These are phyloP conservation scores for Phytophthora agathidicida DNA, from an alignment of 352 stramenopile species.

Conservation along the genomic window DNA sequence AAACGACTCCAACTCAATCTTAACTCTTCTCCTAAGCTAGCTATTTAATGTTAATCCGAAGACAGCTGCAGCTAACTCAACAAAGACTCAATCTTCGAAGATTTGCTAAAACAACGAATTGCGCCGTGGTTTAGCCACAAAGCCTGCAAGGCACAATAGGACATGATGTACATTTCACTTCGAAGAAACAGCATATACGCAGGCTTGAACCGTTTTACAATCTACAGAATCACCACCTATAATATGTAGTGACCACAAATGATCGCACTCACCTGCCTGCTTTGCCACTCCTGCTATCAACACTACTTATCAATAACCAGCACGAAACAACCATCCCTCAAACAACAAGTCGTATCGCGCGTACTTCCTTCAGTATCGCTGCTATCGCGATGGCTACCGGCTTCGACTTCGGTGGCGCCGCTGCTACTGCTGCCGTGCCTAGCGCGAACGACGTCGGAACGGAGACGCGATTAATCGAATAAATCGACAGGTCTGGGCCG, in stretches of 20 bases:
- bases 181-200: no score
- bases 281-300: background rate
- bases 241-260: constrained; percentile 1
- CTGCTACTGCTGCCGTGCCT: background rate
- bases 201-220: background rate
- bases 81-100: no score
- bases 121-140: no score
- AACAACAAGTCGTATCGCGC: constrained; percentile 2
- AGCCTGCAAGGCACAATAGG: no score
- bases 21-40: no score
- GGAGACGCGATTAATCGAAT: constrained; percentile 7
- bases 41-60: no score
- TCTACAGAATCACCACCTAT: background rate
- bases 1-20: no score
- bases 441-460: background rate
- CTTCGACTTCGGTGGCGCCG: background rate
- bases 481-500: constrained; percentile 5
- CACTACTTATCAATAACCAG: constrained; percentile 9
- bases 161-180: no score
- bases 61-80: no score
- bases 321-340: background rate
- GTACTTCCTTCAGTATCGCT: background rate
- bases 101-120: no score
- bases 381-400: background rate
- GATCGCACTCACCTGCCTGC: background rate